Evolutionary conservation across 768 basidiomycete species (phyloP).

Genomic region (Lactarius pseudohatsudake): DNA sequence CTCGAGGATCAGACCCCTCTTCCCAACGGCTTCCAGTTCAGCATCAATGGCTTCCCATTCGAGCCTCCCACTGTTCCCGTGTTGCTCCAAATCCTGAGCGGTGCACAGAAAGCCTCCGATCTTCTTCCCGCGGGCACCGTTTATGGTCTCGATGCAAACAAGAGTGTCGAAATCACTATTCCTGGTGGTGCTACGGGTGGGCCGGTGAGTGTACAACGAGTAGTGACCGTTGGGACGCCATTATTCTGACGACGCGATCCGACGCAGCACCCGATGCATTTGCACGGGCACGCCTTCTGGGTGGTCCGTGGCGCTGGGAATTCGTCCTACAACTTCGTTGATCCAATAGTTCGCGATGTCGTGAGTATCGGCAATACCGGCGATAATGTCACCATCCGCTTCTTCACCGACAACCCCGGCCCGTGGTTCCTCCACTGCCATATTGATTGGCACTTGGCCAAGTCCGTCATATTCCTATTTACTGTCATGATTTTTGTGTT

Average conservation of each 20-base stretch:
- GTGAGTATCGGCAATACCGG: slow-evolving; percentile 25
- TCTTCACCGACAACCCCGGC: slow-evolving; percentile 36
- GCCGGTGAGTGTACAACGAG: slow-evolving; percentile 18
- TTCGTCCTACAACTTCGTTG: slow-evolving; percentile 22
- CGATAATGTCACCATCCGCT: slow-evolving; percentile 34
- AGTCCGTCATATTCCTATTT: slow-evolving; percentile 62
- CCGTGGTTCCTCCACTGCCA: slow-evolving; percentile 37
- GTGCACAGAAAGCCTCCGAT: slow-evolving; percentile 45
- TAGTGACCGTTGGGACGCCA: background rate
- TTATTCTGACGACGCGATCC: background rate
- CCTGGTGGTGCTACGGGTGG: slow-evolving; percentile 44
- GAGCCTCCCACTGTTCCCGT: slow-evolving; percentile 48
- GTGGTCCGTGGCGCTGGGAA: slow-evolving; percentile 23
- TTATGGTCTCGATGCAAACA: slow-evolving; percentile 47
- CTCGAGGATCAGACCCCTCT: slow-evolving; percentile 3
- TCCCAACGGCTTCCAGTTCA: slow-evolving; percentile 36
- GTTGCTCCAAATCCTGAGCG: slow-evolving; percentile 59
- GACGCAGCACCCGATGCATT: slow-evolving; percentile 24
- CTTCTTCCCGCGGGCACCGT: slow-evolving; percentile 51
- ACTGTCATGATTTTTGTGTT: slow-evolving; percentile 32
- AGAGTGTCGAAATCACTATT: slow-evolving; percentile 48
- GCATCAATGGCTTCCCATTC: slow-evolving; percentile 42
- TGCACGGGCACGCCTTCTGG: slow-evolving; percentile 23
- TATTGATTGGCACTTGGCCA: slow-evolving; percentile 34
- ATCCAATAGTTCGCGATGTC: slow-evolving; percentile 30